Conservation (phyloP, 257 asterid genomes). For the Striga asiatica region DNA sequence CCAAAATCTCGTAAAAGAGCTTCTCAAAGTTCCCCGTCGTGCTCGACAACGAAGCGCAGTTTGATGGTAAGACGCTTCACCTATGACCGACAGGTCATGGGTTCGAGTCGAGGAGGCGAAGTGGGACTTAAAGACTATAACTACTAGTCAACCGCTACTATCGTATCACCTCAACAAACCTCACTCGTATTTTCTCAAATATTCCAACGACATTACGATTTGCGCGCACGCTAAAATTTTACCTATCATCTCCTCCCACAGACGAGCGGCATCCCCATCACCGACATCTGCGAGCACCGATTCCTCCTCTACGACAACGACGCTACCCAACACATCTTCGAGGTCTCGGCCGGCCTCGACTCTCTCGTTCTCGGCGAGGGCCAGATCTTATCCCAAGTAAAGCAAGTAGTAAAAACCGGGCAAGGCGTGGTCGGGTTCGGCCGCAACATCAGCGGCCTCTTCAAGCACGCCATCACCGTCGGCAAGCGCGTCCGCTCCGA, state of each 20-base stretch:
- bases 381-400: slow-evolving; percentile 92
- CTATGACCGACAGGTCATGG: no score
- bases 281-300: slow-evolving; percentile 81
- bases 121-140: no score
- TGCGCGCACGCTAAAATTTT: slow-evolving; percentile 9
- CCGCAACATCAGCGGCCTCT: slow-evolving; percentile 84
- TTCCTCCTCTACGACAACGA: slow-evolving; percentile 75
- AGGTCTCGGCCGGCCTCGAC: slow-evolving; percentile 90
- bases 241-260: slow-evolving; percentile 29
- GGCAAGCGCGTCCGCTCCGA: slow-evolving; percentile 91
- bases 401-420: slow-evolving; percentile 89
- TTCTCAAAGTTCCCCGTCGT: no score
- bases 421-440: slow-evolving; percentile 87
- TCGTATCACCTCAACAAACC: no score
- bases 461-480: slow-evolving; percentile 86
- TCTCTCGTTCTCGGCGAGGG: slow-evolving; percentile 94
- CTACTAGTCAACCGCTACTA: no score
- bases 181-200: background rate
- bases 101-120: no score
- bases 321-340: slow-evolving; percentile 89
- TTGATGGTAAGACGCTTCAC: no score
- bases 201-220: background rate
- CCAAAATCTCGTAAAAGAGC: no score
- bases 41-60: no score
- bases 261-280: slow-evolving; percentile 81